A percentile compares a stretch with the other conserved stretches of the same genome.
Conservation (phyloP, 148 eudicot genomes). For the Fagopyrum homotropicum region DNA sequence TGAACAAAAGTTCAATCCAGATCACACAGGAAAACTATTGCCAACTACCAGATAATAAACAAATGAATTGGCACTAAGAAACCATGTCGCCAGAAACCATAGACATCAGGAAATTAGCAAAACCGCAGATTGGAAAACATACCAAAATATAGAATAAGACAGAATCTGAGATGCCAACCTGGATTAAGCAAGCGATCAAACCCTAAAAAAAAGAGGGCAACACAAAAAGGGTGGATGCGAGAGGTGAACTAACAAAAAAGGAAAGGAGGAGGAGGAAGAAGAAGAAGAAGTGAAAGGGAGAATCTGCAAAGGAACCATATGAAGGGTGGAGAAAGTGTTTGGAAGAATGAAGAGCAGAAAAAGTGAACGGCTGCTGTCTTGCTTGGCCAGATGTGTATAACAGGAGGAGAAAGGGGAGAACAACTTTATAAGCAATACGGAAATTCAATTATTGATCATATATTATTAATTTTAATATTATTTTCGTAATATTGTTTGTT, state of each 20-base stretch:
- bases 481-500: neutral
- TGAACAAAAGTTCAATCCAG: neutral
- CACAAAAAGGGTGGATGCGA: conserved; percentile 2
- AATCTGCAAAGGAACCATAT: conserved; percentile 10
- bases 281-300: conserved; percentile 9
- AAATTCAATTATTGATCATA: neutral
- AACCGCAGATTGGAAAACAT: neutral
- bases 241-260: conserved; percentile 9
- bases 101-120: neutral
- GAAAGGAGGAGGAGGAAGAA: conserved; percentile 6
- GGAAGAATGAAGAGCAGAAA: conserved; percentile 2
- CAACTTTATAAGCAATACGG: conserved; percentile 4
- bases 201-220: neutral
- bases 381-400: conserved; percentile 4
- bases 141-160: conserved; percentile 2
- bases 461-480: neutral
- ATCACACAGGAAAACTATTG: neutral
- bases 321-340: conserved; percentile 10
- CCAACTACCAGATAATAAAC: neutral
- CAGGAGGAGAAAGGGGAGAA: neutral
- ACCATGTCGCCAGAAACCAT: neutral
- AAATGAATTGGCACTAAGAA: neutral
- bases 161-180: conserved; percentile 7
- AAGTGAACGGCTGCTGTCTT: conserved; percentile 11
- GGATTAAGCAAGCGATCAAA: neutral